Conservation (phyloP, 148 eudicot species). For the Chenopodium suecicum region DNA sequence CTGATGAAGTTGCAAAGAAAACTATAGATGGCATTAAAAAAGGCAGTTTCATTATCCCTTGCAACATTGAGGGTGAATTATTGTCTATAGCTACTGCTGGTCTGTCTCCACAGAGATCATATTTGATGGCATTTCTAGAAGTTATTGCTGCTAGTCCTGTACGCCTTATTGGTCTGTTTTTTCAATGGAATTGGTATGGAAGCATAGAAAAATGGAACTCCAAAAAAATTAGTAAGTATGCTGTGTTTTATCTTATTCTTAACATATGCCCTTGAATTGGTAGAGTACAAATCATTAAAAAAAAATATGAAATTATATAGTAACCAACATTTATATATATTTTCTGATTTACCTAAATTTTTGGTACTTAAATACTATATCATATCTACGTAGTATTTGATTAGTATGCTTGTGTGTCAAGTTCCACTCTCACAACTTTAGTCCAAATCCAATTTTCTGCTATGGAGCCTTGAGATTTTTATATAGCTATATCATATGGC, state of each 20-base stretch:
- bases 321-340: background rate
- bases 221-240: constrained; percentile 42
- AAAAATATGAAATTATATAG: background rate
- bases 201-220: constrained; percentile 68
- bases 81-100: constrained; percentile 81
- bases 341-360: background rate
- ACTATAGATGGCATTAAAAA: constrained; percentile 63
- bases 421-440: background rate
- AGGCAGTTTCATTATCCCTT: constrained; percentile 68
- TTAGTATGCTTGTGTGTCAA: background rate
- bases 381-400: background rate
- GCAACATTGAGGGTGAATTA: constrained; percentile 74
- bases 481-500: background rate
- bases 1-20: constrained; percentile 81
- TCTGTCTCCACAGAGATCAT: constrained; percentile 80
- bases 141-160: constrained; percentile 54
- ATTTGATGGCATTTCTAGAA: constrained; percentile 81
- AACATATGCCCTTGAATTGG: background rate
- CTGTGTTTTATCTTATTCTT: background rate
- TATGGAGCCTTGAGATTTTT: background rate
- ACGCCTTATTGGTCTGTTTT: constrained; percentile 64
- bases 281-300: background rate
- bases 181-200: constrained; percentile 79
- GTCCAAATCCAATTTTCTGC: background rate
- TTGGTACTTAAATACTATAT: background rate